These are phyloP conservation scores for Priceomyces carsonii DNA, from an alignment of 805 yeast genomes.

Conservation along the genomic window DNA sequence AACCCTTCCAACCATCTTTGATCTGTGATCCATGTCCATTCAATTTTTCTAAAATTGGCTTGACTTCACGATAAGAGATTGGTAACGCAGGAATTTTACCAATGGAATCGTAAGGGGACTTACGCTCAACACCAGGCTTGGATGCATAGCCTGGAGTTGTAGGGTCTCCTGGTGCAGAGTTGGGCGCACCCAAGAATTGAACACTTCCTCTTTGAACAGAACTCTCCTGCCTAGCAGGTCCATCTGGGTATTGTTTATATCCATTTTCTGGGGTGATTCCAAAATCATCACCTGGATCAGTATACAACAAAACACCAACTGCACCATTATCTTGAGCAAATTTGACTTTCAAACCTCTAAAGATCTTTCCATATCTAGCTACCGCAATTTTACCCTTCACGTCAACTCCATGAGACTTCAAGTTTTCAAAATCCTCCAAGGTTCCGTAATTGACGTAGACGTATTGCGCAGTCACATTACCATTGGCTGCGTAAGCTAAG, in stretches of 20 bases:
- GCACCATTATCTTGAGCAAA: slow-evolving; percentile 67
- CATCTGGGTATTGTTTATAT: slow-evolving; percentile 57
- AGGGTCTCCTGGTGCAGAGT: slow-evolving; percentile 69
- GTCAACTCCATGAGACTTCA: slow-evolving; percentile 41
- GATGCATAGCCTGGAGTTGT: slow-evolving; percentile 75
- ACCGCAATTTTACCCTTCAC: slow-evolving; percentile 60
- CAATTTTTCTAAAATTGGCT: slow-evolving; percentile 40
- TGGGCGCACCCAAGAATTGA: slow-evolving; percentile 51
- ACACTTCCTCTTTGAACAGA: slow-evolving; percentile 65
- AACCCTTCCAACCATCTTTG: slow-evolving; percentile 39
- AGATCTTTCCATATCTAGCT: slow-evolving; percentile 51
- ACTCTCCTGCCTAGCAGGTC: slow-evolving; percentile 64
- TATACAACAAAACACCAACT: slow-evolving; percentile 55
- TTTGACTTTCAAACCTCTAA: slow-evolving; percentile 57
- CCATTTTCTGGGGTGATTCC: slow-evolving; percentile 58
- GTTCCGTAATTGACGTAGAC: slow-evolving; percentile 65
- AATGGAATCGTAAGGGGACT: slow-evolving; percentile 35
- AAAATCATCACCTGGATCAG: slow-evolving; percentile 63
- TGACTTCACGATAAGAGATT: slow-evolving; percentile 44
- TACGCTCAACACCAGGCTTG: slow-evolving; percentile 38
- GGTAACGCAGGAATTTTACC: slow-evolving; percentile 45
- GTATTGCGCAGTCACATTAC: slow-evolving; percentile 55
- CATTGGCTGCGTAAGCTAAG: slow-evolving; percentile 66
- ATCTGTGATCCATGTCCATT: slow-evolving; percentile 38
- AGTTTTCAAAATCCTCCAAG: slow-evolving; percentile 49